Conservation (phyloP, 306 rosid species). For the Begonia peltatifolia region DNA sequence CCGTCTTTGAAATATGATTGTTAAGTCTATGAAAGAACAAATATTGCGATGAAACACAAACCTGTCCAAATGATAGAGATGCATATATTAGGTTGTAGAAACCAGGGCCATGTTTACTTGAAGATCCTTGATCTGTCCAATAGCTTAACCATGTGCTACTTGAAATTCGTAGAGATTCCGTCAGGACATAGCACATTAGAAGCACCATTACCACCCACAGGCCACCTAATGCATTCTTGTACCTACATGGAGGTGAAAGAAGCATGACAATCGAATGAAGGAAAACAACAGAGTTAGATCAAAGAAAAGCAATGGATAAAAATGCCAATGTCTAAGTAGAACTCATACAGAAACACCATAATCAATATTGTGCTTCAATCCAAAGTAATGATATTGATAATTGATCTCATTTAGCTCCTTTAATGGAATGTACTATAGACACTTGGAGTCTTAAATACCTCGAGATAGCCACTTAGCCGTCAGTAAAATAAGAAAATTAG, state of each 20-base stretch:
- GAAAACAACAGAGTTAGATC: neutral
- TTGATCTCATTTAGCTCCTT: too few species aligned
- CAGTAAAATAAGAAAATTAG: too few species aligned
- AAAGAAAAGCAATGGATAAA: neutral
- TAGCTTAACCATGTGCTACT: conserved; percentile 90
- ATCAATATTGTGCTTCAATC: neutral
- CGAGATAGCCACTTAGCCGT: too few species aligned
- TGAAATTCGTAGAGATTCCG: conserved; percentile 68
- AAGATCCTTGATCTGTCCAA: conserved; percentile 56
- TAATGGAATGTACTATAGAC: too few species aligned
- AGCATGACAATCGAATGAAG: too few species aligned
- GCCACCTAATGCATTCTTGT: conserved; percentile 77
- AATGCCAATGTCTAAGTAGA: neutral
- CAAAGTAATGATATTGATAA: too few species aligned
- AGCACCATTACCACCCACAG: conserved; percentile 61
- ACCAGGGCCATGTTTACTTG: conserved; percentile 25
- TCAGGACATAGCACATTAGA: conserved; percentile 45
- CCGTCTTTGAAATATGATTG: too few species aligned
- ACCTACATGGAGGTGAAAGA: conserved; percentile 24
- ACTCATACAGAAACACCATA: neutral
- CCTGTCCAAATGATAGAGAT: conserved; percentile 70
- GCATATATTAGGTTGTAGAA: conserved; percentile 68
- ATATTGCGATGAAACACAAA: conserved; percentile 7
- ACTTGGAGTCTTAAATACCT: too few species aligned
- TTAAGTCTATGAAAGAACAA: too few species aligned